Conservation (phyloP, 306 rosid species). For the Cucurbita moschata region DNA sequence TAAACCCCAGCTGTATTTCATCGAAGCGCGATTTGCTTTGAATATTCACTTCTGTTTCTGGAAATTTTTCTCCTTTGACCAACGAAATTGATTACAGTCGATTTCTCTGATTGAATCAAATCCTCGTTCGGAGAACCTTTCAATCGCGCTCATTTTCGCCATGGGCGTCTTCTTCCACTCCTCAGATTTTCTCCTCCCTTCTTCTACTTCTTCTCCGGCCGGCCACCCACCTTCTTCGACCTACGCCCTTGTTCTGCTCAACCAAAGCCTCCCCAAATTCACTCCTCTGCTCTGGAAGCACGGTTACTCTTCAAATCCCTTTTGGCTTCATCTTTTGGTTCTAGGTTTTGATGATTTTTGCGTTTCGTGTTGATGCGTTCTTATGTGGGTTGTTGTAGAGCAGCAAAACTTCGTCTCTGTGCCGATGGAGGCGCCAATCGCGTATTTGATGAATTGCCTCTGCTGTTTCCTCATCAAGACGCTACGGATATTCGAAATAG, state of each 20-base stretch:
- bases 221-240: conserved; percentile 13
- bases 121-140: not conserved
- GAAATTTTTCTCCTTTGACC: not conserved
- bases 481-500: conserved; percentile 51
- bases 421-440: conserved; percentile 98
- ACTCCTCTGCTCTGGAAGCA: conserved; percentile 83
- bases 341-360: not conserved
- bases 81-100: not conserved
- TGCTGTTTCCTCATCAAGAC: conserved; percentile 37
- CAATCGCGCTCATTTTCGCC: not conserved
- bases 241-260: conserved; percentile 60
- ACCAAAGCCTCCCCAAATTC: conserved; percentile 66
- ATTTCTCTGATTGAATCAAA: not conserved
- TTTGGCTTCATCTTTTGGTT: not conserved
- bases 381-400: conserved; percentile 19
- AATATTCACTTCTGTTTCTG: not conserved
- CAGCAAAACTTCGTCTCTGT: conserved; percentile 64
- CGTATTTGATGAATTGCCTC: conserved; percentile 73
- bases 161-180: conserved; percentile 58
- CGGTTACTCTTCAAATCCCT: conserved; percentile 20
- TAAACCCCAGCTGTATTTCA: not conserved
- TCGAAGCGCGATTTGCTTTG: not conserved
- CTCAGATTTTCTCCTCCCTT: conserved; percentile 52
- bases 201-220: conserved; percentile 11
- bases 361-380: not conserved